These are phyloP conservation scores for Friedmanniomyces simplex DNA, from an alignment of 495 filamentous ascomycete genomes.

Conservation along the genomic window DNA sequence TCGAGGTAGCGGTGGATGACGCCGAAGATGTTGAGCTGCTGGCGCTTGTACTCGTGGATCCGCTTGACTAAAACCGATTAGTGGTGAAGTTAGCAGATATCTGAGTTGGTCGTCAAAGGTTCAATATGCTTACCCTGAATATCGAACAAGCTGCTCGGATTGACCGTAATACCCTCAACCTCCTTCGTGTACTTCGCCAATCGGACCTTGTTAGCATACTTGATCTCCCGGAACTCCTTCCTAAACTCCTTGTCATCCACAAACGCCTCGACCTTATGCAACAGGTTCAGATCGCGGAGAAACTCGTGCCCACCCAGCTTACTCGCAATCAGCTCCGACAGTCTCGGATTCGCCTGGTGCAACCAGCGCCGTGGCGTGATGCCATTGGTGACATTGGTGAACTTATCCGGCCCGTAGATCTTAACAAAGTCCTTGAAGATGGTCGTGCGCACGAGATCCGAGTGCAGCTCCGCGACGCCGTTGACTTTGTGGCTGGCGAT, in stretches of 20 bases:
- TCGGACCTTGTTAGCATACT: conserved; percentile 65
- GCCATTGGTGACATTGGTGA: conserved; percentile 97
- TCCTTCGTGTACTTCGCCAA: conserved; percentile 84
- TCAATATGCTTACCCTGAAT: conserved; percentile 95
- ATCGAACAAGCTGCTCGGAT: conserved; percentile 83
- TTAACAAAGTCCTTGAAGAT: conserved; percentile 97
- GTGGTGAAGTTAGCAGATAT: too few relatives aligned
- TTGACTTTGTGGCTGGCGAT: conserved; percentile 99
- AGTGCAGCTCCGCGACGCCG: conserved; percentile 93
- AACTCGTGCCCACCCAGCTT: conserved; percentile 76
- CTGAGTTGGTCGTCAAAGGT: too few relatives aligned
- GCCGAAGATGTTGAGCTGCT: conserved; percentile 98
- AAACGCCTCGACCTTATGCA: conserved; percentile 71
- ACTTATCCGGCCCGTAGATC: conserved; percentile 91
- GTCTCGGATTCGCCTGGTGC: conserved; percentile 88
- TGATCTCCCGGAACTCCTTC: conserved; percentile 85
- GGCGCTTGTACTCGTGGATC: conserved; percentile 98
- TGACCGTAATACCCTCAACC: conserved; percentile 66
- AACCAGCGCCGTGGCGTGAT: conserved; percentile 94
- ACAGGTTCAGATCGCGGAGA: conserved; percentile 73
- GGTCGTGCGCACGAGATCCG: conserved; percentile 93
- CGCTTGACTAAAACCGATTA: too few relatives aligned
- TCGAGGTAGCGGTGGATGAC: conserved; percentile 90
- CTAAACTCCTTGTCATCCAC: conserved; percentile 81
- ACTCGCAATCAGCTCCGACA: conserved; percentile 83